Evolutionary conservation across 257 asterid genomes (phyloP).

Genomic region (Eustoma russellianum): DNA sequence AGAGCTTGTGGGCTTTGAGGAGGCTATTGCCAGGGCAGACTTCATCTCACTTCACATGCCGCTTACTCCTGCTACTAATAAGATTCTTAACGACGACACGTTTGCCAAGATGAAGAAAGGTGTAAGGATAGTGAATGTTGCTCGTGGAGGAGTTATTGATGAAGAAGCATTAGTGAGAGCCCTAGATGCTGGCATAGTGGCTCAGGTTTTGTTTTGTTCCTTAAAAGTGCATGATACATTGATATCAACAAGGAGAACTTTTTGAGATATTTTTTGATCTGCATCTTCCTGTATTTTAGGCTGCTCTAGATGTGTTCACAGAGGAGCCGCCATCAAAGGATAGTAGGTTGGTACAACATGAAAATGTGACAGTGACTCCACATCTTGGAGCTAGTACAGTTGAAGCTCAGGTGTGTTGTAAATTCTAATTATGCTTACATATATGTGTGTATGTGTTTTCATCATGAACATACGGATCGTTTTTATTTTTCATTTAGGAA

Average conservation of each 20-base stretch:
- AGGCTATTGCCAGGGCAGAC: slow-evolving; percentile 67
- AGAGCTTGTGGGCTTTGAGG: slow-evolving; percentile 83
- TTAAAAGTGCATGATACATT: background rate
- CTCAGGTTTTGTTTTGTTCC: slow-evolving; percentile 49
- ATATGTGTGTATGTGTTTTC: background rate
- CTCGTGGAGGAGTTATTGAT: slow-evolving; percentile 97
- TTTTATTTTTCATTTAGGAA: slow-evolving; percentile 37
- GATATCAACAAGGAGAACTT: background rate
- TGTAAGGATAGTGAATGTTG: slow-evolving; percentile 79
- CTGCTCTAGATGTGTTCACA: slow-evolving; percentile 95
- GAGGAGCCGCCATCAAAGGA: slow-evolving; percentile 91
- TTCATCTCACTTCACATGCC: slow-evolving; percentile 97
- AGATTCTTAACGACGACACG: slow-evolving; percentile 67
- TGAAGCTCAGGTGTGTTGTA: slow-evolving; percentile 83
- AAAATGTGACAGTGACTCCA: slow-evolving; percentile 78
- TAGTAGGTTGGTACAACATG: slow-evolving; percentile 65
- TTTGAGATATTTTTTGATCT: background rate
- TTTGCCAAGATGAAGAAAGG: slow-evolving; percentile 96
- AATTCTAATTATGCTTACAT: background rate
- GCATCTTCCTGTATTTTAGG: slow-evolving; percentile 31
- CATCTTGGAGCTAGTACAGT: slow-evolving; percentile 97
- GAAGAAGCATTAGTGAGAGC: slow-evolving; percentile 91
- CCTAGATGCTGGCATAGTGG: slow-evolving; percentile 81
- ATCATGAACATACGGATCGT: background rate
- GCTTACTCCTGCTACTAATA: slow-evolving; percentile 64